Base-by-base conservation (phyloP, 2,329 filamentous ascomycete species). In the Ascochyta koolunga region DNA sequence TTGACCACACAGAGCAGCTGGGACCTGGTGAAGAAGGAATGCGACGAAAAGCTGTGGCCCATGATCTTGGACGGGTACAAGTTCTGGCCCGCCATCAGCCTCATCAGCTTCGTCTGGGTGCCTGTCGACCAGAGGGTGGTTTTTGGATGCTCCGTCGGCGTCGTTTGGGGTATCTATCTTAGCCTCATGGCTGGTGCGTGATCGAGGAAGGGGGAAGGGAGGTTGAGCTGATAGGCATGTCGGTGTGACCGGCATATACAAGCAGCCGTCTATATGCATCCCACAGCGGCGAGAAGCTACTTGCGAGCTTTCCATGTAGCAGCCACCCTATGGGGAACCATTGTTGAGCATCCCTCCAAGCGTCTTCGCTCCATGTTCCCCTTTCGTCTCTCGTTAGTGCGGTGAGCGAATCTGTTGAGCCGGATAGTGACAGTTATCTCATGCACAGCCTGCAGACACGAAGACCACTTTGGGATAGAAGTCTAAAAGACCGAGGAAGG, bases 91-190 rank as follows among this genome's bases (percentile, higher is more conserved):
- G 64, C 82, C 3, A 86, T 93, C 19, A 89, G 86, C 58, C 69
- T 89, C 16, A 68, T 90, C 57, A 89, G 89, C 78, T 92, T 89
- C 67, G 82, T 86, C 1, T 77, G 91, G 55, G 82, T 89, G 60
- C 89, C 87, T n/a, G 84, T 91, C 3, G 83, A 91, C 66, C 82
- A 82, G 46, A 80, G 90, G 32, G 87, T 89, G 44, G 76, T 93
- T 29, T 83, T 92, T 57, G 89, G 86, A n/a, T 85, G 86, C 61
- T 72, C 88, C 44, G 89, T 88, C 16, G 89, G 90, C 5, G 80
- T 93, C 21, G 82, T 79, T 13, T 93, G 90, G 90, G 87, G 87
- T 0, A 80, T 92, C 36, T 93, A 90, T 71, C 78, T 93, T 75
- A 91, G 88, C 68, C 76, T 92, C 66, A 74, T 85, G 59, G 82